Evolutionary conservation across 148 eudicot species (phyloP).

Genomic region (Fagopyrum homotropicum): DNA sequence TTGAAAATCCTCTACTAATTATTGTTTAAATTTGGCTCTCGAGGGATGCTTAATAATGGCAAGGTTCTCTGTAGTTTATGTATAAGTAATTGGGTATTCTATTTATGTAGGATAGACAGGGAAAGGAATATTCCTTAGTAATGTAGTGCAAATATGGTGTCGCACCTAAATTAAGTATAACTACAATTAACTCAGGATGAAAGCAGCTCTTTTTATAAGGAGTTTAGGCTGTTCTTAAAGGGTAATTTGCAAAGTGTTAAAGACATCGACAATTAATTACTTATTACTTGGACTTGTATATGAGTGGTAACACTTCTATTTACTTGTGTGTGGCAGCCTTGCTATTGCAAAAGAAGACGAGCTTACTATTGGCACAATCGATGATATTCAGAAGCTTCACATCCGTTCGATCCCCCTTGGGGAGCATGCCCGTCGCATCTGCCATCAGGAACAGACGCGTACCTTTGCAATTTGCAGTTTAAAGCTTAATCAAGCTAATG

Average conservation of each 20-base stretch:
- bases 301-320: not conserved
- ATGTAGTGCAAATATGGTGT: not conserved
- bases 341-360: constrained; percentile 98
- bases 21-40: not conserved
- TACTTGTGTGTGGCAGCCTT: constrained; percentile 45
- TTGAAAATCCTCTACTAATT: not conserved
- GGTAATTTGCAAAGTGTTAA: not conserved
- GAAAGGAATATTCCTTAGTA: not conserved
- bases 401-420: constrained; percentile 91
- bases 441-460: constrained; percentile 95
- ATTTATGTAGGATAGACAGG: not conserved
- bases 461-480: constrained; percentile 83
- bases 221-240: not conserved
- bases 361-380: constrained; percentile 93
- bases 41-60: not conserved
- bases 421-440: constrained; percentile 92
- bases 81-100: not conserved
- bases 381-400: constrained; percentile 96
- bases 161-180: not conserved
- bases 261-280: not conserved
- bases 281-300: not conserved
- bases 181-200: not conserved
- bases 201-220: not conserved
- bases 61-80: not conserved
- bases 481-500: constrained; percentile 65